Evolutionary conservation across 805 yeast genomes (phyloP).

Genomic region (Kodamaea lidongshanica): DNA sequence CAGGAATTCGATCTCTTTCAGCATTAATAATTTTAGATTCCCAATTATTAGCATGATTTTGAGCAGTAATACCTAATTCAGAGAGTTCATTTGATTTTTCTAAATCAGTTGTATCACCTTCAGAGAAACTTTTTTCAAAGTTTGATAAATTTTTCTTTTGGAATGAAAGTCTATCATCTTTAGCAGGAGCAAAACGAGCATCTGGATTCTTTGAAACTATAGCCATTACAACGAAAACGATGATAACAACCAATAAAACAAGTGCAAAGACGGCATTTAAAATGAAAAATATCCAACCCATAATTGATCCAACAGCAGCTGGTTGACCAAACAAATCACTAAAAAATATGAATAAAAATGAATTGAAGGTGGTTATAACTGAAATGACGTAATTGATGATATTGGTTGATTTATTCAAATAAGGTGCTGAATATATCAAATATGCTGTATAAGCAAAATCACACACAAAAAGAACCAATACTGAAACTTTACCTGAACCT

Average conservation of each 20-base stretch:
- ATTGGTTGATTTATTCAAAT: constrained; percentile 77
- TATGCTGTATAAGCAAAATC: constrained; percentile 66
- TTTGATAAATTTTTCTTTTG: constrained; percentile 36
- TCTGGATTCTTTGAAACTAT: constrained; percentile 80
- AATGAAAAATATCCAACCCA: constrained; percentile 89
- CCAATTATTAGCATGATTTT: constrained; percentile 72
- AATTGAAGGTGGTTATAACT: constrained; percentile 68
- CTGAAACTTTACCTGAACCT: constrained; percentile 74
- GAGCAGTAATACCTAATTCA: constrained; percentile 78
- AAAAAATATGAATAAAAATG: constrained; percentile 80
- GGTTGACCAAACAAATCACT: constrained; percentile 80
- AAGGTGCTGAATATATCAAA: constrained; percentile 64
- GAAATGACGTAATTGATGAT: constrained; percentile 66
- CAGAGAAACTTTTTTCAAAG: constrained; percentile 1
- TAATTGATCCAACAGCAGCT: constrained; percentile 68
- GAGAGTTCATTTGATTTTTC: constrained; percentile 18
- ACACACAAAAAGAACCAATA: constrained; percentile 65
- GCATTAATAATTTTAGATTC: constrained; percentile 58
- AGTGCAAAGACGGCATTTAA: constrained; percentile 85
- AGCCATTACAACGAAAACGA: constrained; percentile 59
- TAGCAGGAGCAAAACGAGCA: constrained; percentile 80
- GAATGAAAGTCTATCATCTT: constrained; percentile 89
- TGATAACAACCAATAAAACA: constrained; percentile 61
- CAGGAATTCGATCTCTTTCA: too few relatives aligned
- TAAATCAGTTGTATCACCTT: constrained; percentile 3